Base-by-base conservation (phyloP, 2,329 filamentous ascomycete species). In the Colletotrichum shisoi region DNA sequence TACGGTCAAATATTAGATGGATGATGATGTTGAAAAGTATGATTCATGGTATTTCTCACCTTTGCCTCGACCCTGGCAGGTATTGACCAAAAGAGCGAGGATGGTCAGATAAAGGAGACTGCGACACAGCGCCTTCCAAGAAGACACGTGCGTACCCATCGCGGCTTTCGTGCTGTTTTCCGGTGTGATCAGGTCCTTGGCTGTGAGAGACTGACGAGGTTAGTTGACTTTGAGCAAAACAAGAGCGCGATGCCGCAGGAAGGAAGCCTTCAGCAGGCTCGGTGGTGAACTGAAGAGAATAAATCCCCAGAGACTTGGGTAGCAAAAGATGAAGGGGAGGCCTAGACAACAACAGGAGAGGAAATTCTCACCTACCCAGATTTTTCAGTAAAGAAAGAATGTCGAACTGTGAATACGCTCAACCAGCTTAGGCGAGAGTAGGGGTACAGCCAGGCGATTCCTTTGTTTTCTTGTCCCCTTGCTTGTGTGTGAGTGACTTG, bases 11-110 rank as follows among this genome's bases (percentile, higher is more conserved):
- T 21, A 9, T 51, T 11, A 57, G 24, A 6, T 27, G 17, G 4
- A 3, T 31, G 6, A 0, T 9, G 12, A 31, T 31, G 27, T 31
- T 31, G 8, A 15, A 19, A 13, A 34, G 3, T 2, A n/a, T 11
- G 7, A n/a, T 3, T 4, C 27, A 0, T 3, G 3, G 11, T 27
- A 17, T 0, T 24, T 4, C 44, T 62, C 39, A 62, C 57, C 57
- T n/a, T n/a, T 24, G 31, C 21, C 42, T 15, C 54, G n/a, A 37
- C 61, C 61, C 54, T 54, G 61, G 37, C 24, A 56, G 19, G 9
- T 12, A 15, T 34, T 13, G 2, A 40, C 1, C 3, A 64, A n/a
- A 13, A 59, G 37, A 2, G 34, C 46, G 17, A 53, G 17, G 8
- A 44, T 8, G 7, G 34, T 21, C 21, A 53, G 3, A 27, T 15